Percentiles rank a stretch among this genome's conserved stretches.
phyloP scores from a whole-genome alignment of 495 filamentous ascomycete genomes.

The Podospora didyma region DNA sequence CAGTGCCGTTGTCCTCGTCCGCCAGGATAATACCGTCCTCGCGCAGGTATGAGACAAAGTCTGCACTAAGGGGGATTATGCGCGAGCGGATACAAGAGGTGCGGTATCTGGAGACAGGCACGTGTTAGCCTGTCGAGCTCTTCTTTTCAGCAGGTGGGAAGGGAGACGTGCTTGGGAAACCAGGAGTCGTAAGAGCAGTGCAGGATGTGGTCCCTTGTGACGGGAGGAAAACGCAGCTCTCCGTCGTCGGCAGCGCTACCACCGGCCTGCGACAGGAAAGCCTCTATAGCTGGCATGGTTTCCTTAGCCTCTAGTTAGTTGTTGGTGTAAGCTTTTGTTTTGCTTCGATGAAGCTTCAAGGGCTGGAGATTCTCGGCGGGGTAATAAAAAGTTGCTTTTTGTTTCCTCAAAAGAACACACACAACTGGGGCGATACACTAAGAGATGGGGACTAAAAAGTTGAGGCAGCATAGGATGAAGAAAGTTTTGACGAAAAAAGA shows the following conservation, averaged over 20 bases:
- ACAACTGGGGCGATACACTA: too few relatives aligned
- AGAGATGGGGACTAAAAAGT: too few relatives aligned
- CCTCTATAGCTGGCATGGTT: conserved; percentile 26
- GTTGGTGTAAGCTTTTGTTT: background rate
- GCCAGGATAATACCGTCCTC: conserved; percentile 91
- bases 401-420: too few relatives aligned
- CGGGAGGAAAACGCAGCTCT: conserved; percentile 71
- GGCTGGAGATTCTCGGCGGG: too few relatives aligned
- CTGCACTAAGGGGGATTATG: conserved; percentile 66
- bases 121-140: background rate
- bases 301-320: background rate
- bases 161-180: conserved; percentile 63
- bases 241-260: conserved; percentile 1
- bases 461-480: too few relatives aligned
- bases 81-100: conserved; percentile 77
- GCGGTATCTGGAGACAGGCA: conserved; percentile 55
- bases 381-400: too few relatives aligned
- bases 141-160: background rate
- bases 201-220: conserved; percentile 80
- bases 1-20: conserved; percentile 42
- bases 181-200: conserved; percentile 92
- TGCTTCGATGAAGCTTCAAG: too few relatives aligned
- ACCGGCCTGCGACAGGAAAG: conserved; percentile 7
- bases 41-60: conserved; percentile 83
- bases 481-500: too few relatives aligned